These are phyloP conservation scores for Sclerotinia spermophila DNA, from an alignment of 2,329 filamentous ascomycete genomes.

Conservation along the genomic window DNA sequence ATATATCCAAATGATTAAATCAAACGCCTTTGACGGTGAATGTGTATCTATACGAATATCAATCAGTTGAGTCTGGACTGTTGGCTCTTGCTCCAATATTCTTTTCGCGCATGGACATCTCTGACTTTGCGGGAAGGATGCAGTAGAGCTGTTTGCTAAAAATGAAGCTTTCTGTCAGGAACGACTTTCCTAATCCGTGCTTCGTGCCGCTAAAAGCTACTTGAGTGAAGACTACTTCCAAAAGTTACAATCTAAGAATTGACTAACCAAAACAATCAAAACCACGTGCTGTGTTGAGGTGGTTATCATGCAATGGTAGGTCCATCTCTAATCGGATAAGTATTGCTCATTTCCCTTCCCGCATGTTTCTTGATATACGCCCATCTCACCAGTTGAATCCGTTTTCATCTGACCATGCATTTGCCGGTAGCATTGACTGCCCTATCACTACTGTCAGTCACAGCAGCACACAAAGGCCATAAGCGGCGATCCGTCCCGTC, in stretches of 20 bases:
- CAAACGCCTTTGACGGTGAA: background rate
- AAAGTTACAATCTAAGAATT: background rate
- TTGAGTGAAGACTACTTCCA: background rate
- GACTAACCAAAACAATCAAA: background rate
- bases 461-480: conserved; percentile 16
- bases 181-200: conserved; percentile 5
- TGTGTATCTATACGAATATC: background rate
- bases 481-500: conserved; percentile 14
- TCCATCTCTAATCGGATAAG: background rate
- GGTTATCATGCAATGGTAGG: background rate
- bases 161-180: conserved; percentile 8
- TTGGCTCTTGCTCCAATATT: background rate
- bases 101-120: background rate
- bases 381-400: background rate
- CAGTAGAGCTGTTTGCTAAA: background rate
- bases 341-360: background rate
- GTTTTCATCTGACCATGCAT: background rate
- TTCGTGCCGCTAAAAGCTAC: background rate
- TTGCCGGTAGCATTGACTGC: background rate
- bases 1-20: background rate
- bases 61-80: background rate
- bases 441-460: conserved; percentile 9
- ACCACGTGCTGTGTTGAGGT: background rate
- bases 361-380: background rate
- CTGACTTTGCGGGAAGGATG: background rate